phyloP scores from a whole-genome alignment of 2,329 filamentous ascomycete genomes.

The Trichoderma sp. region DNA sequence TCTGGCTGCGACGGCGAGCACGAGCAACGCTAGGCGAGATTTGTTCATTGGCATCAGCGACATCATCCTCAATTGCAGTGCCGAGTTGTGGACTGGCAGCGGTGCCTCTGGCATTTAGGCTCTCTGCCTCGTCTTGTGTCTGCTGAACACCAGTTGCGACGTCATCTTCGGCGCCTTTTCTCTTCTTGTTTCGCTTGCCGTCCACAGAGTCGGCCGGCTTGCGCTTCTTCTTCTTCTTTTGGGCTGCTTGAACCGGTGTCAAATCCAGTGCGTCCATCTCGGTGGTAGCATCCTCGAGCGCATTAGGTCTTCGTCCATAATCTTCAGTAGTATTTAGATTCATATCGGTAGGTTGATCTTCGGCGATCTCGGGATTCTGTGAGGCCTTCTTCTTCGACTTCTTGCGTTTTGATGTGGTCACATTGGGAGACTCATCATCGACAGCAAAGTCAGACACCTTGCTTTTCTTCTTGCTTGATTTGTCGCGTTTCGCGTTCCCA shows the following conservation, averaged over 20 bases:
- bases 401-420: conserved; percentile 26
- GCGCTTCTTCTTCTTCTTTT: conserved; percentile 36
- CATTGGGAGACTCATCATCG: conserved; percentile 23
- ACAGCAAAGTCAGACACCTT: conserved; percentile 17
- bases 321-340: not conserved
- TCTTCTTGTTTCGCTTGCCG: conserved; percentile 35
- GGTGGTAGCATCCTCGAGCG: conserved; percentile 7
- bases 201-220: conserved; percentile 31
- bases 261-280: conserved; percentile 24
- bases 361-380: conserved; percentile 13
- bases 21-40: conserved; percentile 31
- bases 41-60: conserved; percentile 23
- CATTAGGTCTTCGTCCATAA: not conserved
- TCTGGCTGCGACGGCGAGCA: conserved; percentile 27
- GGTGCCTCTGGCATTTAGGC: not conserved
- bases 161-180: conserved; percentile 27
- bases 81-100: conserved; percentile 17
- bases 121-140: conserved; percentile 22
- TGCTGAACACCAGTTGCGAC: conserved; percentile 21
- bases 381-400: conserved; percentile 28
- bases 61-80: conserved; percentile 24
- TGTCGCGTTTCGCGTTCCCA: conserved; percentile 33
- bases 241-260: conserved; percentile 22
- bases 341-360: conserved; percentile 8
- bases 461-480: conserved; percentile 32